These are phyloP conservation scores for Wickerhamiella australiensis DNA, from an alignment of 805 yeast genomes.

Conservation along the genomic window DNA sequence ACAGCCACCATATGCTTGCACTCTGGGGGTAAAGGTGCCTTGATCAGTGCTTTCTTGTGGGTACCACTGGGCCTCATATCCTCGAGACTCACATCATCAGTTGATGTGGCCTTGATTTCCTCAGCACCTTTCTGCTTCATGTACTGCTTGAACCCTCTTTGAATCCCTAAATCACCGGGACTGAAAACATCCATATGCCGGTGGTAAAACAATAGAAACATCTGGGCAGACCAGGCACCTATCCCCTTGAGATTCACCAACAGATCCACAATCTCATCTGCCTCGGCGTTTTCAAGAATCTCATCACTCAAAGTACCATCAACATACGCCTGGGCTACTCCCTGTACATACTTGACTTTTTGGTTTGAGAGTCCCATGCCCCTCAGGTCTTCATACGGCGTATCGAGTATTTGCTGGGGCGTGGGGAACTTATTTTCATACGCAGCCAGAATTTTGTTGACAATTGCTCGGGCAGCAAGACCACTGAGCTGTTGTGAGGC, in stretches of 20 bases:
- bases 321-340: constrained; percentile 36
- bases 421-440: constrained; percentile 38
- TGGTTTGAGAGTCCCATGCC: constrained; percentile 55
- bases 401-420: constrained; percentile 36
- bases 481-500: constrained; percentile 38
- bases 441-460: constrained; percentile 33
- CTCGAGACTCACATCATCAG: constrained; percentile 1
- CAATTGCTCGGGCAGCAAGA: constrained; percentile 61
- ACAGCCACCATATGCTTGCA: constrained; percentile 48
- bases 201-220: constrained; percentile 68
- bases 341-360: constrained; percentile 56
- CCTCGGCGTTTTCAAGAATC: constrained; percentile 17
- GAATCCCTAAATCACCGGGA: constrained; percentile 69
- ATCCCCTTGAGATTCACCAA: constrained; percentile 27
- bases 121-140: constrained; percentile 38
- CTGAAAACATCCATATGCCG: constrained; percentile 60
- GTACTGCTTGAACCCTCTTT: constrained; percentile 64
- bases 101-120: constrained; percentile 1
- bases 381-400: constrained; percentile 39
- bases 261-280: constrained; percentile 27
- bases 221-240: constrained; percentile 69
- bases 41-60: constrained; percentile 30
- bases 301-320: constrained; percentile 24
- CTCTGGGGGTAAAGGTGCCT: constrained; percentile 25
- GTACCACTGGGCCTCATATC: constrained; percentile 24